A percentile compares a stretch with the other conserved stretches of the same genome.
Evolutionary conservation across 768 basidiomycete species (phyloP).

Genomic region (Podaxis sp.): DNA sequence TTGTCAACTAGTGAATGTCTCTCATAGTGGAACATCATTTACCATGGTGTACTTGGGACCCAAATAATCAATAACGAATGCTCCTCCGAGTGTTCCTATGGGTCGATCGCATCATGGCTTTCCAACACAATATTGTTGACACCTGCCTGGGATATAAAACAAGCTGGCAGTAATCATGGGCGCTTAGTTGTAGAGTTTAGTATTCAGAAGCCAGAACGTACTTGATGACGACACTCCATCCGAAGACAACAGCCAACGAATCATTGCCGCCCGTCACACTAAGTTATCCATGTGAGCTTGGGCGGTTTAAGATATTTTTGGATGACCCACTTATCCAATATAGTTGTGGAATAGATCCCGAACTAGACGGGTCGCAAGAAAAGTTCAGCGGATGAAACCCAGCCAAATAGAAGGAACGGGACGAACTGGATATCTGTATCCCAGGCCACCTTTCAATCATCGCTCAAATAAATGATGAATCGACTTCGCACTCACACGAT

Average conservation of each 20-base stretch:
- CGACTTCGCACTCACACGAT: conserved; percentile 54
- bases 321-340: conserved; percentile 57
- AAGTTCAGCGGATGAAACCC: background rate
- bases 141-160: conserved; percentile 40
- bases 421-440: conserved; percentile 62
- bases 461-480: background rate
- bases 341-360: conserved; percentile 77
- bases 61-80: conserved; percentile 72
- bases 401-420: background rate
- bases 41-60: conserved; percentile 81
- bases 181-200: background rate
- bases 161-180: conserved; percentile 20
- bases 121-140: no score
- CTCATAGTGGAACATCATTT: conserved; percentile 6
- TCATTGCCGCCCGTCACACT: conserved; percentile 59
- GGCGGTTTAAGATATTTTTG: background rate
- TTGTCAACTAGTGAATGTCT: background rate
- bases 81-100: conserved; percentile 62
- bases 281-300: background rate
- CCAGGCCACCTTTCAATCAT: background rate
- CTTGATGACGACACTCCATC: conserved; percentile 88
- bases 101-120: conserved; percentile 46
- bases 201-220: conserved; percentile 29
- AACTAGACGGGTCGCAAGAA: conserved; percentile 45
- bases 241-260: conserved; percentile 64